These are phyloP conservation scores for Russula virescens DNA, from an alignment of 768 basidiomycete species.

Conservation along the genomic window DNA sequence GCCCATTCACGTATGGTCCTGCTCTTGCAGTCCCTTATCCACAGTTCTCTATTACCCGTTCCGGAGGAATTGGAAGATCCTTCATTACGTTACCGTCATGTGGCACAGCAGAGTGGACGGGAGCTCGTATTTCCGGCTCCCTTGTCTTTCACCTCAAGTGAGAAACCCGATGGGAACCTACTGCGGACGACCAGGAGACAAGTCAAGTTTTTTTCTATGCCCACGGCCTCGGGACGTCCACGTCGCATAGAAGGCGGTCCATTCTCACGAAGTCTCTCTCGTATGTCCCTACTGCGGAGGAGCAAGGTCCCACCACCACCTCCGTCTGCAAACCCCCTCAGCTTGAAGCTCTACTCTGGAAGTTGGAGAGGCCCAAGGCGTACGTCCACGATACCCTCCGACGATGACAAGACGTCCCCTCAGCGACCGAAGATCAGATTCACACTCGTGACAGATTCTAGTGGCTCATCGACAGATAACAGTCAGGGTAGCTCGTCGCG, in stretches of 20 bases:
- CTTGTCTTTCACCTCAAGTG: constrained; percentile 41
- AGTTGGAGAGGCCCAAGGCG: constrained; percentile 41
- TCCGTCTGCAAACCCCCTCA: constrained; percentile 41
- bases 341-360: constrained; percentile 42
- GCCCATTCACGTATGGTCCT: constrained; percentile 74
- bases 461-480: constrained; percentile 19
- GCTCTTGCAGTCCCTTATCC: constrained; percentile 63
- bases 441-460: constrained; percentile 10
- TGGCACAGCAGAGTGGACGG: constrained; percentile 32
- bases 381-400: constrained; percentile 6
- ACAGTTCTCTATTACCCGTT: constrained; percentile 46
- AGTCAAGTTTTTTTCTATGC: constrained; percentile 2
- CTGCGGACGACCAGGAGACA: neutral
- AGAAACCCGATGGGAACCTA: constrained; percentile 1
- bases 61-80: constrained; percentile 32
- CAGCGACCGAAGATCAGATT: constrained; percentile 7
- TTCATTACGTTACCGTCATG: constrained; percentile 25
- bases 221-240: neutral
- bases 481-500: constrained; percentile 27
- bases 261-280: constrained; percentile 15
- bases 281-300: constrained; percentile 38
- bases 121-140: constrained; percentile 75
- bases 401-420: neutral
- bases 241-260: constrained; percentile 6
- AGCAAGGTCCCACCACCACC: constrained; percentile 37